Base-by-base conservation (phyloP, 2,329 filamentous ascomycete genomes). In the Xylaria sp. region DNA sequence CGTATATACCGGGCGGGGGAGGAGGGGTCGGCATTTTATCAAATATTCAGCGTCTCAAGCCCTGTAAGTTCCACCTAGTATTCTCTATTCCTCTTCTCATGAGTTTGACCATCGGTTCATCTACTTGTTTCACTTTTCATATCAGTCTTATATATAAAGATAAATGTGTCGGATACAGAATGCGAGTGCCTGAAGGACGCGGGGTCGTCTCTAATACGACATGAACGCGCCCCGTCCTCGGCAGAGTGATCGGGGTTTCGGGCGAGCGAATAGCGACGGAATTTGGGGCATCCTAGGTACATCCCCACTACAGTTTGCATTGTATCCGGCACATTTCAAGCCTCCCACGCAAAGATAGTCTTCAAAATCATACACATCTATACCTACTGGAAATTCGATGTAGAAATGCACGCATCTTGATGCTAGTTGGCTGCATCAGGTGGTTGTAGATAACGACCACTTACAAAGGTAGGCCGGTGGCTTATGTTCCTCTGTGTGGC, bases 1-100 rank as follows among this genome's bases (percentile, higher is more conserved):
- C 80, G 67, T 78, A 81, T 62, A 83, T 77, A 50, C 80, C 80
- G 42, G 75, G 71, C 8, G 77, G 75, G 39, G 77, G 78, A 42
- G 60, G 78, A 42, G 60, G 43, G 21, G 56, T 43, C 42, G 57
- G 51, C 63, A 66, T 66, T 19, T 21, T 55, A 37, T 34, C 21
- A 34, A 18, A 44, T 4, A 18, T 24, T 44, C 7, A 18, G n/a
- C n/a, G 4, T 37, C 21, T 21, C 38, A 11, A 2, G 21, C 18
- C 22, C 17, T 37, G 37, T 45, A 13, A 37, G n/a, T 29, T 26
- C 18, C 24, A 40, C 34, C 13, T 5, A 13, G 29, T 47, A 43
- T 21, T 11, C 9, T 46, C 7, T 13, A 17, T 47, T 40, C 7
- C 4, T 9, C 34, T 29, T 18, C 18, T 50, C 22, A 18, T 51